These are phyloP conservation scores for Globisporangium takayamanum DNA, from an alignment of 352 stramenopile species.

Conservation along the genomic window DNA sequence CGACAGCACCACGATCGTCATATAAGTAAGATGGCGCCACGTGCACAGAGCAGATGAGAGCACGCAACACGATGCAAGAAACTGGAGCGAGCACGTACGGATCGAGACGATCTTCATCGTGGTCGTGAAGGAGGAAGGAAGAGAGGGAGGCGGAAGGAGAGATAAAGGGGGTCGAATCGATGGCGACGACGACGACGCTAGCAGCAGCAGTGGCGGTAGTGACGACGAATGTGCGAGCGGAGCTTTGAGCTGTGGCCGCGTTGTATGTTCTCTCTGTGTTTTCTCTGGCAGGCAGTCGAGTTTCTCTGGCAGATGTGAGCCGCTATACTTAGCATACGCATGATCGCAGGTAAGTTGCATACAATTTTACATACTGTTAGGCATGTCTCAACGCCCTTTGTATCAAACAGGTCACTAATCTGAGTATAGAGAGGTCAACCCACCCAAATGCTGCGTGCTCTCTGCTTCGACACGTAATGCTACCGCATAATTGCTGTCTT, in stretches of 20 bases:
- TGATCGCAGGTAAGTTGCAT: no score
- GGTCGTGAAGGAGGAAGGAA: not conserved
- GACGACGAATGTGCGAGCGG: not conserved
- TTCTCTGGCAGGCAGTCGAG: not conserved
- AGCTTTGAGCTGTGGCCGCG: not conserved
- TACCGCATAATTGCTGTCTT: no score
- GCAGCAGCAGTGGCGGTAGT: not conserved
- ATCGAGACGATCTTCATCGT: conserved; percentile 86
- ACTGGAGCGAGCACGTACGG: conserved; percentile 27
- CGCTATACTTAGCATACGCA: no score
- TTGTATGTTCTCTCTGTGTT: not conserved
- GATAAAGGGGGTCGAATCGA: not conserved
- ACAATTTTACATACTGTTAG: no score
- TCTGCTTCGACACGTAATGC: no score
- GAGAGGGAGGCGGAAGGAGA: not conserved
- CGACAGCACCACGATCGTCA: not conserved
- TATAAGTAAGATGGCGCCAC: not conserved
- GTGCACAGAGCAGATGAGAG: not conserved
- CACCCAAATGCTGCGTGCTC: no score
- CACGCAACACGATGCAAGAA: not conserved
- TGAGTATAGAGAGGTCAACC: no score
- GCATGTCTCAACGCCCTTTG: no score
- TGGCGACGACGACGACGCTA: not conserved
- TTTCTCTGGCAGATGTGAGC: no score
- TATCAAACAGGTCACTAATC: no score